phyloP scores from a whole-genome alignment of 2,329 filamentous ascomycete species.

The Epichloe bromicola region DNA sequence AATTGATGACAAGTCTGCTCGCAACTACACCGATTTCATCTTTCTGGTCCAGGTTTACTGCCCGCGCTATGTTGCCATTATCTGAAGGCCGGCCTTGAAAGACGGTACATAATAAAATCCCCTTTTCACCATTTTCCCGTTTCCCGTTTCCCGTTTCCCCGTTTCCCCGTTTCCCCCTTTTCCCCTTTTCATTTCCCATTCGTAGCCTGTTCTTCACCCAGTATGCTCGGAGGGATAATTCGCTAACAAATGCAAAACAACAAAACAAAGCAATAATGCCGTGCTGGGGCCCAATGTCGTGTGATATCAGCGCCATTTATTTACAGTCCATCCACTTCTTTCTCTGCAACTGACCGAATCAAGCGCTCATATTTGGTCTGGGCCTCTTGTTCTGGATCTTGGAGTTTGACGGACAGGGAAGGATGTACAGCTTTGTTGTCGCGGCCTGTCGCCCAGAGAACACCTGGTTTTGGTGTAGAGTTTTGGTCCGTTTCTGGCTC shows the following conservation, averaged over 20 bases:
- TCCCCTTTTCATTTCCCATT: no score
- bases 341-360: constrained; percentile 23
- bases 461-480: constrained; percentile 15
- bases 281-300: no score
- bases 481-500: constrained; percentile 15
- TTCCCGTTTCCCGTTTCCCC: no score
- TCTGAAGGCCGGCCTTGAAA: no score
- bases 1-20: background rate
- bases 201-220: background rate
- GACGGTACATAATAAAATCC: no score
- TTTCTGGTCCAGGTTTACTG: background rate
- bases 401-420: constrained; percentile 12
- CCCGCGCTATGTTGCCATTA: background rate
- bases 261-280: background rate
- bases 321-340: constrained; percentile 16
- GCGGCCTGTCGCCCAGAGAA: constrained; percentile 22
- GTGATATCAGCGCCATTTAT: background rate
- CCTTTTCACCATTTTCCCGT: no score
- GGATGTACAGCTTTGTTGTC: constrained; percentile 6
- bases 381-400: constrained; percentile 22
- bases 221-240: background rate
- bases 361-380: constrained; percentile 24
- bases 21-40: background rate
- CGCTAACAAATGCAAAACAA: background rate
- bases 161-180: no score